These are phyloP conservation scores for Selaginella moellendorffii DNA, from an alignment of 75 land plant genomes.

Conservation along the genomic window DNA sequence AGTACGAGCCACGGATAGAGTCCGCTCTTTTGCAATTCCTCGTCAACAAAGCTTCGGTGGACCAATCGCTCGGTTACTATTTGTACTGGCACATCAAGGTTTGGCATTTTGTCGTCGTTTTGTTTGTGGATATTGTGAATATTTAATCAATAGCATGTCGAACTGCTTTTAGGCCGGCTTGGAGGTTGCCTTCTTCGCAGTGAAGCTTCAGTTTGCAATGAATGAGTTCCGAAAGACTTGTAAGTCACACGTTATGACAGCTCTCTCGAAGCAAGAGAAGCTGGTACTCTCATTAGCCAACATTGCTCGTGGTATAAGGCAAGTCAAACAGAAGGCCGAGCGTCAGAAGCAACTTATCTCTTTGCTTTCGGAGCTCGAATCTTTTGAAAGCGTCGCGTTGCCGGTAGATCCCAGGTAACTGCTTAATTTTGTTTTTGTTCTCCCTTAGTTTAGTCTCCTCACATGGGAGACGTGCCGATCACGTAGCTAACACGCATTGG, in stretches of 20 bases:
- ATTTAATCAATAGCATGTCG: not conserved
- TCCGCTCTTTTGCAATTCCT: constrained; percentile 7
- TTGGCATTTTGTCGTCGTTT: not conserved
- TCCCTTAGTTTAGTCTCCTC: not conserved
- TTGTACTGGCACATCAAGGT: constrained; percentile 14
- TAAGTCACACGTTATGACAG: not conserved
- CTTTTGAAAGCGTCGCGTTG: constrained; percentile 3
- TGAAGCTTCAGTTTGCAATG: constrained; percentile 10
- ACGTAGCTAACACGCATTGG: not conserved
- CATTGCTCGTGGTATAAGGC: constrained; percentile 7
- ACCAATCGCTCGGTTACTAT: not conserved
- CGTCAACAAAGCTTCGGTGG: not conserved
- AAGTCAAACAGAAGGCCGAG: not conserved
- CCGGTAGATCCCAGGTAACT: constrained; percentile 12
- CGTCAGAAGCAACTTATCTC: not conserved
- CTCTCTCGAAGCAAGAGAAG: constrained; percentile 9
- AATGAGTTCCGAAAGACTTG: not conserved
- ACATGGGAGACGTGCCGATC: not conserved
- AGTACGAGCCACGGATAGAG: constrained; percentile 8
- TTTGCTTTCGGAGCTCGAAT: constrained; percentile 7
- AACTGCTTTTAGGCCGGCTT: constrained; percentile 11
- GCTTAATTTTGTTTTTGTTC: not conserved
- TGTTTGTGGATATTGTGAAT: not conserved
- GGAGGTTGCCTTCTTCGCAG: constrained; percentile 4
- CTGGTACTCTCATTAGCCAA: not conserved